Percentiles rank a stretch among this genome's conserved stretches.
phyloP scores from a whole-genome alignment of 2,329 filamentous ascomycete species.

The Mollisiaceae sp. region DNA sequence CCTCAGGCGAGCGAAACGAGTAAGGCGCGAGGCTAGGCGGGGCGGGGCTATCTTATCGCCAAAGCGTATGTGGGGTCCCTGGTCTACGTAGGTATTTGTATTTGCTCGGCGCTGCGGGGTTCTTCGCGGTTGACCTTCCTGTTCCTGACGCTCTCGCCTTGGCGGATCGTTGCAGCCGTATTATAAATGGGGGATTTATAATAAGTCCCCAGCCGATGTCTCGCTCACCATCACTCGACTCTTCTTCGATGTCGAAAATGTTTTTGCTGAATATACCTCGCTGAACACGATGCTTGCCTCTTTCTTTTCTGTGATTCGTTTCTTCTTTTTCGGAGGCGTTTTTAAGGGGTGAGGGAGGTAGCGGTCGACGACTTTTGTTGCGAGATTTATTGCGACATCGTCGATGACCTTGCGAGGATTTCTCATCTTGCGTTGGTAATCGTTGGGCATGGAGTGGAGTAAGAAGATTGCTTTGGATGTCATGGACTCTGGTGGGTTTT shows the following conservation, averaged over 20 bases:
- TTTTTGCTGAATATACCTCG: not conserved
- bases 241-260: not conserved
- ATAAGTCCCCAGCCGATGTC: not conserved
- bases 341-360: not conserved
- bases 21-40: not conserved
- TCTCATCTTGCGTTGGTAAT: not conserved
- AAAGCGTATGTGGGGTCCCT: not conserved
- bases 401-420: conserved; percentile 4
- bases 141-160: not conserved
- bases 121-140: not conserved
- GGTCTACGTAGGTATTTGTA: too few relatives aligned
- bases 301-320: not conserved
- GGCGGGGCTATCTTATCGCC: not conserved
- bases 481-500: not conserved
- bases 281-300: not conserved
- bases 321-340: not conserved
- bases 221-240: not conserved
- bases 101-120: too few relatives aligned
- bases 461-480: not conserved
- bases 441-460: not conserved
- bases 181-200: too few relatives aligned
- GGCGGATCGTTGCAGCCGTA: not conserved
- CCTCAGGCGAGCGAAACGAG: too few relatives aligned
- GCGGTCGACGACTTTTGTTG: not conserved
- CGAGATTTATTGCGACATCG: not conserved